phyloP scores from a whole-genome alignment of 768 basidiomycete genomes.

The Glaciozyma martinii region DNA sequence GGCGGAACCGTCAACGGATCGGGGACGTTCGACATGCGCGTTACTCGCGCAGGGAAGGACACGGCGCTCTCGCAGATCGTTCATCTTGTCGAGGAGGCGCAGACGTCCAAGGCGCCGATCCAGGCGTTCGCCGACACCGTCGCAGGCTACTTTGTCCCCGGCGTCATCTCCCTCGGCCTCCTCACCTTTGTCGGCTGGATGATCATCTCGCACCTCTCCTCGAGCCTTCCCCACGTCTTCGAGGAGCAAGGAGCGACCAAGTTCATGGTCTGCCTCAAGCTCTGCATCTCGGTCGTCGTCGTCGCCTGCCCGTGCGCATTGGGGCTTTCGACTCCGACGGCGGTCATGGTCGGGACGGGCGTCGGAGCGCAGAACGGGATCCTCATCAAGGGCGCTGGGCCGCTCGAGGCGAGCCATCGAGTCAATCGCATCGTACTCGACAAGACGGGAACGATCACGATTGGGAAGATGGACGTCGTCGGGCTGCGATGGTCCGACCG shows the following conservation, averaged over 20 bases:
- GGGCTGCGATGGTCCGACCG: constrained; percentile 59
- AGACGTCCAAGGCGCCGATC: constrained; percentile 95
- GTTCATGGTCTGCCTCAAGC: constrained; percentile 83
- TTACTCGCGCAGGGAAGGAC: constrained; percentile 90
- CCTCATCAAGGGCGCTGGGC: constrained; percentile 91
- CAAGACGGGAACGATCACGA: constrained; percentile 95
- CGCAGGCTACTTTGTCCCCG: constrained; percentile 90
- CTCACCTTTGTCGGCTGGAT: constrained; percentile 81
- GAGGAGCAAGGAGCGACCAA: constrained; percentile 66
- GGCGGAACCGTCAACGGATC: constrained; percentile 95
- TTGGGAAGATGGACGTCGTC: constrained; percentile 80
- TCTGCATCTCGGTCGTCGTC: constrained; percentile 95
- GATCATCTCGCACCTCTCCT: constrained; percentile 55
- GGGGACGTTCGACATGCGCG: constrained; percentile 93
- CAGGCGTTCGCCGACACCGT: constrained; percentile 92
- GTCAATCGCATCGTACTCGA: constrained; percentile 79
- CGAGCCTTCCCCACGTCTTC: constrained; percentile 73
- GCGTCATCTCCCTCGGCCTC: constrained; percentile 70
- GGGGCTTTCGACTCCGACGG: constrained; percentile 91
- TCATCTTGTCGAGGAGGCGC: constrained; percentile 91
- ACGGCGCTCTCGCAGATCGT: constrained; percentile 96
- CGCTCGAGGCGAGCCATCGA: constrained; percentile 78
- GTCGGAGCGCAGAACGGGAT: constrained; percentile 95
- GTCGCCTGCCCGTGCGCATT: constrained; percentile 97
- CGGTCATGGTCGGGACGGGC: constrained; percentile 98